Percentiles rank a stretch among this genome's conserved stretches.
Evolutionary conservation across 2,329 filamentous ascomycete species (phyloP).

Genomic region (Neofusicoccum ribis): DNA sequence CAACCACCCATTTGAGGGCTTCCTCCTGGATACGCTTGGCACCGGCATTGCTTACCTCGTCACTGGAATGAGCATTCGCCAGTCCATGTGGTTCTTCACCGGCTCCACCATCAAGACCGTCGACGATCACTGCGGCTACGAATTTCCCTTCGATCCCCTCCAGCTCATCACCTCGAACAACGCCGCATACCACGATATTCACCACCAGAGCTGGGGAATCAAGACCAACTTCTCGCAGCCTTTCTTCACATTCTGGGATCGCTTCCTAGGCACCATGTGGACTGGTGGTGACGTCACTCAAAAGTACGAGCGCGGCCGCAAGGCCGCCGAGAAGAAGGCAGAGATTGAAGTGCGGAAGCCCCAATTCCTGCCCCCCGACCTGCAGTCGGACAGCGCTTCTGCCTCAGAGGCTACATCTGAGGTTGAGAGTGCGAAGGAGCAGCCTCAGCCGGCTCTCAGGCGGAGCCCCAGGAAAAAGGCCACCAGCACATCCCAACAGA

Average conservation of each 20-base stretch:
- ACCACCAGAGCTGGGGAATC: conserved; percentile 99
- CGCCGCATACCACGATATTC: conserved; percentile 94
- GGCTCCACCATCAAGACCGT: conserved; percentile 93
- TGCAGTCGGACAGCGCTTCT: conserved; percentile 20
- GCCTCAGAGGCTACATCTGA: conserved; percentile 24
- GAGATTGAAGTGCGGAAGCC: conserved; percentile 45
- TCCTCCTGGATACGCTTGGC: conserved; percentile 87
- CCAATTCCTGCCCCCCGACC: conserved; percentile 23
- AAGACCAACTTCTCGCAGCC: conserved; percentile 92
- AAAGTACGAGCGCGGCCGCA: conserved; percentile 59
- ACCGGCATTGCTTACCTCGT: conserved; percentile 81
- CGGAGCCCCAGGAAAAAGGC: conserved; percentile 45
- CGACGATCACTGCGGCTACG: conserved; percentile 95
- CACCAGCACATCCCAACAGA: conserved; percentile 37
- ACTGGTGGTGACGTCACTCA: conserved; percentile 64
- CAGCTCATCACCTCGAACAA: conserved; percentile 94
- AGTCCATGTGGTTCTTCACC: conserved; percentile 87
- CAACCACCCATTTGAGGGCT: conserved; percentile 93
- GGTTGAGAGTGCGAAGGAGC: conserved; percentile 28
- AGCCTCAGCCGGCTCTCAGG: conserved; percentile 34
- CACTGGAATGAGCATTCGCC: conserved; percentile 78
- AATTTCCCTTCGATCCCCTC: conserved; percentile 91
- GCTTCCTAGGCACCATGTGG: conserved; percentile 79
- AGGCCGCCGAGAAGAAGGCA: conserved; percentile 58
- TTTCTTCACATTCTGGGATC: conserved; percentile 96